Evolutionary conservation across 306 rosid species (phyloP).

Genomic region (Medicago arabica): DNA sequence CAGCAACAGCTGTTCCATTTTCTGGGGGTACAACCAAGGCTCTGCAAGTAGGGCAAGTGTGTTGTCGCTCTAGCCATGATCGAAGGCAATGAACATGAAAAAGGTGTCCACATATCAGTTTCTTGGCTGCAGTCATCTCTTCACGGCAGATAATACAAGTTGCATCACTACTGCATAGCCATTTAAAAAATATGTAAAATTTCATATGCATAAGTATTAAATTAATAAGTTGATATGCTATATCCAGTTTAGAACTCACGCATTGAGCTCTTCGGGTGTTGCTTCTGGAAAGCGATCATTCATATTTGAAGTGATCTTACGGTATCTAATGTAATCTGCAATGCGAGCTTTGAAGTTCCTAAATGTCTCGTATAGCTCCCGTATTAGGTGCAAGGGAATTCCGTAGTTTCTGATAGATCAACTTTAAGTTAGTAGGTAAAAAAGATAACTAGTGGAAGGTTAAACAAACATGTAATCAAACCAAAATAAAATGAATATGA

Average conservation of each 20-base stretch:
- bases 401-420: constrained; percentile 76
- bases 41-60: constrained; percentile 98
- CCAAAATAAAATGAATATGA: constrained; percentile 16
- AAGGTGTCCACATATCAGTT: constrained; percentile 93
- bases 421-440: constrained; percentile 41
- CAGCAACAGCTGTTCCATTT: constrained; percentile 64
- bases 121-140: constrained; percentile 98
- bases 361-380: constrained; percentile 98
- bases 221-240: constrained; percentile 20
- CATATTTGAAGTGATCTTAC: constrained; percentile 98
- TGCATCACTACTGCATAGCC: constrained; percentile 85
- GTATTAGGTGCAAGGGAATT: constrained; percentile 93
- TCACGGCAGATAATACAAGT: constrained; percentile 99
- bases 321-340: constrained; percentile 87
- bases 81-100: constrained; percentile 98
- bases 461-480: constrained; percentile 17
- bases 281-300: constrained; percentile 98
- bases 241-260: constrained; percentile 61
- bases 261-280: constrained; percentile 91
- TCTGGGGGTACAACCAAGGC: constrained; percentile 96
- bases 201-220: constrained; percentile 27
- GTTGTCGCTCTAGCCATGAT: constrained; percentile 98
- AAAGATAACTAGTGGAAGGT: constrained; percentile 19
- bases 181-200: constrained; percentile 26
- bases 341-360: constrained; percentile 92